Evolutionary conservation across 495 filamentous ascomycete genomes (phyloP), one percentile per base, ranked within the genome.

Genomic region (Astrothelium subdiscretum): DNA sequence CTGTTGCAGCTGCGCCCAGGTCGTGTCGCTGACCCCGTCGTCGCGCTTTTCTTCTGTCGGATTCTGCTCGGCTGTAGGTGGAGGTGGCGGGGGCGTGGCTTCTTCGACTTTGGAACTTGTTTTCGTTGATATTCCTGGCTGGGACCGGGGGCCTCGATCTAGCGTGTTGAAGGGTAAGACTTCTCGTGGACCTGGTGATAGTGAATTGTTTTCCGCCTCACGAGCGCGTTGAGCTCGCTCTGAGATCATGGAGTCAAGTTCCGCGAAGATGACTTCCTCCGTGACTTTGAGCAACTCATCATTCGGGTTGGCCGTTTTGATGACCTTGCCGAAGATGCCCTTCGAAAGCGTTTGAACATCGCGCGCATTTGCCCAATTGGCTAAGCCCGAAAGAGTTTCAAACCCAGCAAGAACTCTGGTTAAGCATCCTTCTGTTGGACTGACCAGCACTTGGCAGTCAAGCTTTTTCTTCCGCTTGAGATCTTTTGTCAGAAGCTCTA

Each of bases 341-440:
- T 82, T 85, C 0, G 73, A 78, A 0, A 90, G 44, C 0, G 77
- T 81, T 40, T 82, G 72, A 0, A 91, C 77, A 60, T 90, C 87
- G 10, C 87, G 73, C 0, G 83, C 87, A 66, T 86, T 91, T 2
- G 77, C 87, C 86, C 86, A 91, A 15, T 75, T 77, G n/a, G 75
- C 61, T 2, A 80, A 77, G 2, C 63, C 61, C 0, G 80, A 66
- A 1, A 88, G 71, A 0, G 51, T 63, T 1, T 67, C 32, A 59
- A 89, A 81, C 0, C 66, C 63, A 3, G 68, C 38, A 0, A 74
- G 31, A 83, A 44, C 1, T 59, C 6, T 24, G 67, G 8, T 3
- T 54, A 38, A 31, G 57, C 76, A 70, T 2, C 58, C 32, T 20
- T 6, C 10, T 1, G 3, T 59, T 1, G 10, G 70, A 38, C 4